These are phyloP conservation scores for Ceratobasidium sp. DNA, from an alignment of 1,284 basidiomycete genomes.

Conservation along the genomic window DNA sequence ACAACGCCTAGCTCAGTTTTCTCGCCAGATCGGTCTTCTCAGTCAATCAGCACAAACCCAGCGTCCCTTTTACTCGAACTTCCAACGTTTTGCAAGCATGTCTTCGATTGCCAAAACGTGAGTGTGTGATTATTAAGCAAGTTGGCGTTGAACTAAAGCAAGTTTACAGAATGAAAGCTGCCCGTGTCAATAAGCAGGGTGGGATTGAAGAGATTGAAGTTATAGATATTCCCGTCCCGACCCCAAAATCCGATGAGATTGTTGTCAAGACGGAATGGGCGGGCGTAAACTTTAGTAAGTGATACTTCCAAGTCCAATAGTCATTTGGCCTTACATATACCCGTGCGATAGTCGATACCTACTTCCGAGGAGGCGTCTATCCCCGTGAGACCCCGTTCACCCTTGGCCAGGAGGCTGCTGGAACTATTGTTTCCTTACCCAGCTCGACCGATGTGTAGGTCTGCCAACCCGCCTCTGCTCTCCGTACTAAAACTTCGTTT, in stretches of 20 bases:
- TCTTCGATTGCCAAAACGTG: conserved; percentile 20
- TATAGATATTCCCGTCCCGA: conserved; percentile 64
- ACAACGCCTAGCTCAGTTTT: conserved; percentile 1
- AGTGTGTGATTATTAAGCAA: too few species aligned
- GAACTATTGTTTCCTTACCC: conserved; percentile 75
- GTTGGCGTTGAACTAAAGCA: too few species aligned
- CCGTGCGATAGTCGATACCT: conserved; percentile 66
- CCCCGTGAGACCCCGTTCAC: conserved; percentile 61
- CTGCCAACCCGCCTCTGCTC: conserved; percentile 16
- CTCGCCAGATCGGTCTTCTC: background rate
- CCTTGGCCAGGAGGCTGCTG: conserved; percentile 81
- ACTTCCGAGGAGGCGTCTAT: conserved; percentile 58
- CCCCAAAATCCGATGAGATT: conserved; percentile 68
- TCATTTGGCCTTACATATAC: background rate
- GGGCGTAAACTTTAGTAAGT: conserved; percentile 80
- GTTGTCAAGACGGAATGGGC: conserved; percentile 80
- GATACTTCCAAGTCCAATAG: background rate
- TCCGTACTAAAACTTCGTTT: background rate
- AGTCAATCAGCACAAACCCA: background rate
- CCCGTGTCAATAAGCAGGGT: conserved; percentile 62
- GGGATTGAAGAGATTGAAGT: conserved; percentile 82
- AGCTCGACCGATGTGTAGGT: conserved; percentile 46
- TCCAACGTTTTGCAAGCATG: conserved; percentile 3
- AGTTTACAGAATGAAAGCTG: conserved; percentile 52
- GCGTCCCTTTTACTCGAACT: background rate